phyloP scores from a whole-genome alignment of 2,329 filamentous ascomycete genomes.

The Talaromyces atroroseus region DNA sequence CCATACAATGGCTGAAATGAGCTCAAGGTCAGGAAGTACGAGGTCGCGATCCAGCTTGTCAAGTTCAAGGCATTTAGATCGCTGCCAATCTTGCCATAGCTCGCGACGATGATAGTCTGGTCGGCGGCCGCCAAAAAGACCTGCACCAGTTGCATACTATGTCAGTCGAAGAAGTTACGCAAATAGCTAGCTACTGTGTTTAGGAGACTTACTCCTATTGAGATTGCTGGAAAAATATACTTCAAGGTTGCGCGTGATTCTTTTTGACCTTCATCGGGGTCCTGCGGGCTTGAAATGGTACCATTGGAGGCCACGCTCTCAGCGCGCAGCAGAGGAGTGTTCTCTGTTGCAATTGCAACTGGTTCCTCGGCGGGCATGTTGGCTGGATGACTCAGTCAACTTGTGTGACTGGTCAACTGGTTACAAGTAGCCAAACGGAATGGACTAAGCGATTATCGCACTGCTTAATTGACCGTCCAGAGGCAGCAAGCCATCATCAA shows the following conservation, averaged over 20 bases:
- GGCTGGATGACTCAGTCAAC: neutral
- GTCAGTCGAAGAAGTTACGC: neutral
- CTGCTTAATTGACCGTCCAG: neutral
- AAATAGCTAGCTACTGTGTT: neutral
- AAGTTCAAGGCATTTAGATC: slow-evolving; percentile 76
- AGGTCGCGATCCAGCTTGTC: slow-evolving; percentile 73
- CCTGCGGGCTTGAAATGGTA: slow-evolving; percentile 11
- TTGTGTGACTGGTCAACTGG: too few relatives aligned
- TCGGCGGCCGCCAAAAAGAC: slow-evolving; percentile 69
- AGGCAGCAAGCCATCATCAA: neutral
- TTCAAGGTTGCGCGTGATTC: slow-evolving; percentile 33
- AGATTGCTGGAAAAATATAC: slow-evolving; percentile 57
- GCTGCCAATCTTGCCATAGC: slow-evolving; percentile 76
- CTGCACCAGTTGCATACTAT: slow-evolving; percentile 22
- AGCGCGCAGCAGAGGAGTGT: slow-evolving; percentile 10
- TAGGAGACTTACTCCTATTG: slow-evolving; percentile 48
- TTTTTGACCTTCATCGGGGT: neutral
- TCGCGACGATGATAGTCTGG: slow-evolving; percentile 72
- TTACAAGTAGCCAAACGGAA: too few relatives aligned
- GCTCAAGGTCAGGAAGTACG: slow-evolving; percentile 67
- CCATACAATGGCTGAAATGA: slow-evolving; percentile 71
- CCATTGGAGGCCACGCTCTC: slow-evolving; percentile 17
- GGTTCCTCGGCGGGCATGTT: slow-evolving; percentile 5
- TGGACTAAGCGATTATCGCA: too few relatives aligned
- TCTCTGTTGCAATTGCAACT: slow-evolving; percentile 1